Percentiles rank a stretch among this genome's conserved stretches.
These are phyloP conservation scores for Circinella umbellata DNA, from an alignment of 371 early-diverging fungal genomes.

Conservation along the genomic window DNA sequence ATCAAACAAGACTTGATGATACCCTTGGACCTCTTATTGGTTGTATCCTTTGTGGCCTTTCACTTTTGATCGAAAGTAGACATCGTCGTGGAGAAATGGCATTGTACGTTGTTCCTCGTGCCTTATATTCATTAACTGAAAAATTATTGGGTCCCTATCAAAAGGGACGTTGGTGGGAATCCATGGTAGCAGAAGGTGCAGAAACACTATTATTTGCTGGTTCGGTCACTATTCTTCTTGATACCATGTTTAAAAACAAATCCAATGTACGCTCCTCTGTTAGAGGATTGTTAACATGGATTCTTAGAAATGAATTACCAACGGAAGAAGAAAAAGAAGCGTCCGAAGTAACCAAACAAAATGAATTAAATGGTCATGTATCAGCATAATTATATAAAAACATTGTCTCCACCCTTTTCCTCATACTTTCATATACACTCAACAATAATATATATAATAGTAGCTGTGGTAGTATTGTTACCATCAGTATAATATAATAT, in stretches of 20 bases:
- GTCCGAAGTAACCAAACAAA: background rate
- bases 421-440: background rate
- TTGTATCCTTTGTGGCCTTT: constrained; percentile 62
- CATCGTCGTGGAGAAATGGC: constrained; percentile 71
- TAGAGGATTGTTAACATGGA: constrained; percentile 60
- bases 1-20: constrained; percentile 45
- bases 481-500: too few relatives aligned
- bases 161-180: constrained; percentile 44
- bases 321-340: background rate
- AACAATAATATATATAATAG: too few relatives aligned
- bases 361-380: background rate
- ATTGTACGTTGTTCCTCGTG: constrained; percentile 64
- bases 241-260: constrained; percentile 49
- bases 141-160: constrained; percentile 49
- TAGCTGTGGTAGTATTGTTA: too few relatives aligned
- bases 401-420: background rate
- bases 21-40: constrained; percentile 60
- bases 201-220: constrained; percentile 46
- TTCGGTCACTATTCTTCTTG: constrained; percentile 43
- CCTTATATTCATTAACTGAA: constrained; percentile 57
- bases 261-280: constrained; percentile 57
- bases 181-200: constrained; percentile 29
- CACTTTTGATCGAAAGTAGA: constrained; percentile 61
- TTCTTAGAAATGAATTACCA: constrained; percentile 42
- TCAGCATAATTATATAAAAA: background rate